Evolutionary conservation across 768 basidiomycete genomes (phyloP).

Genomic region (Podaxis mareebaensis): DNA sequence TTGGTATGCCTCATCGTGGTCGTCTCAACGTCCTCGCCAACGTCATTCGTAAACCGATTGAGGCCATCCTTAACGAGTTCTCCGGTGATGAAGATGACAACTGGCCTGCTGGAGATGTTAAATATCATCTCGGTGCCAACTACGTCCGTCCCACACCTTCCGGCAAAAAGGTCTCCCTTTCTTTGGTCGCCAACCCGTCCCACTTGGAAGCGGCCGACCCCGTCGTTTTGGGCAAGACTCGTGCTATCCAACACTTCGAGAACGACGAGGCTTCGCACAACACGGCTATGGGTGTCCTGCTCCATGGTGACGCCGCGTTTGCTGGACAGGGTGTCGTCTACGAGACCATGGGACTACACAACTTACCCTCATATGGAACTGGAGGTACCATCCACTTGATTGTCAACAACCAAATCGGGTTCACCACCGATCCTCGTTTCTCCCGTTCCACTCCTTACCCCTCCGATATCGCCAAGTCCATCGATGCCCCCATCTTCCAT

Average conservation of each 20-base stretch:
- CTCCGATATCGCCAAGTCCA: slow-evolving; percentile 97
- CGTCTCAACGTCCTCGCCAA: slow-evolving; percentile 97
- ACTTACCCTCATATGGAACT: slow-evolving; percentile 92
- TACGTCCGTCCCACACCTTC: slow-evolving; percentile 97
- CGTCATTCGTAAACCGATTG: slow-evolving; percentile 97
- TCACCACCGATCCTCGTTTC: slow-evolving; percentile 98
- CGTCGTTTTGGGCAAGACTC: slow-evolving; percentile 98
- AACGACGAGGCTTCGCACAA: slow-evolving; percentile 76
- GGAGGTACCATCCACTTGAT: slow-evolving; percentile 98
- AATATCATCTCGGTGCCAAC: slow-evolving; percentile 98
- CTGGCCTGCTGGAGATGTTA: slow-evolving; percentile 94
- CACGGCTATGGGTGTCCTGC: slow-evolving; percentile 91
- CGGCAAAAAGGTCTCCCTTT: slow-evolving; percentile 96
- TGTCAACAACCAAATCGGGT: slow-evolving; percentile 99
- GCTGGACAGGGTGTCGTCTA: slow-evolving; percentile 98
- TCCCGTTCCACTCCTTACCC: slow-evolving; percentile 97
- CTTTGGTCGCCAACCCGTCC: slow-evolving; percentile 97
- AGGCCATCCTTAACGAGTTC: slow-evolving; percentile 98
- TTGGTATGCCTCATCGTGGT: slow-evolving; percentile 99
- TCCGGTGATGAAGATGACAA: slow-evolving; percentile 72
- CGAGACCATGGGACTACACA: slow-evolving; percentile 99
- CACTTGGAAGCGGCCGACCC: slow-evolving; percentile 97
- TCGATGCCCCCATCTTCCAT: slow-evolving; percentile 98
- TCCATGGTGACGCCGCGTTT: slow-evolving; percentile 98
- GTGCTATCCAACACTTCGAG: slow-evolving; percentile 94